Evolutionary conservation across 352 stramenopile species (phyloP).

Genomic region (Aphanomyces invadans): DNA sequence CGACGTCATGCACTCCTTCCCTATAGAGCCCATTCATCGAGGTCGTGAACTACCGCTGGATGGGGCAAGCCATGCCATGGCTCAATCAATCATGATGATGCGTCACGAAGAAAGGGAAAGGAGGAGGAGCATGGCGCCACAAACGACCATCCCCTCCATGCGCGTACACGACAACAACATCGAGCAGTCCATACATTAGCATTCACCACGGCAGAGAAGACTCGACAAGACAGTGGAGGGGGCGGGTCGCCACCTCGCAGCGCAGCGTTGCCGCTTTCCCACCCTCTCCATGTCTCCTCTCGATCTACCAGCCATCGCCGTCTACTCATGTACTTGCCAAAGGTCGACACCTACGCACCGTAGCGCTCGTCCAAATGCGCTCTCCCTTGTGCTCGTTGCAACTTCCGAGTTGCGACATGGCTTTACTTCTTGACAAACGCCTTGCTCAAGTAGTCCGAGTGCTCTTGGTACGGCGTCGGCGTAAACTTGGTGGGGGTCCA

Average conservation of each 20-base stretch:
- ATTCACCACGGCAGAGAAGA: not conserved
- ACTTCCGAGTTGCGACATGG: constrained; percentile 29
- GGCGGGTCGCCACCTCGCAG: constrained; percentile 22
- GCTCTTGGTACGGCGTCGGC: constrained; percentile 96
- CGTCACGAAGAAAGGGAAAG: too few relatives aligned
- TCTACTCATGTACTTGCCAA: constrained; percentile 1
- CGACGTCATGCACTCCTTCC: too few relatives aligned
- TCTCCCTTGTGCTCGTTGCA: constrained; percentile 43
- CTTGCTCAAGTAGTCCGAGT: constrained; percentile 99
- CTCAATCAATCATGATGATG: too few relatives aligned
- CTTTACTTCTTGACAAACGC: constrained; percentile 88
- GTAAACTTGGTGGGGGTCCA: constrained; percentile 95
- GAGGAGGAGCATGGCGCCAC: too few relatives aligned
- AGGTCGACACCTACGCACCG: constrained; percentile 85
- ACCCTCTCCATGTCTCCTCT: not conserved
- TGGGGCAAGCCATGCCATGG: too few relatives aligned
- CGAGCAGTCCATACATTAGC: not conserved
- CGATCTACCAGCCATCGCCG: not conserved
- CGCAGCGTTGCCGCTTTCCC: constrained; percentile 18
- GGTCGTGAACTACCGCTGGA: too few relatives aligned
- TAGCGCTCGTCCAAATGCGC: constrained; percentile 80
- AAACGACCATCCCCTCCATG: too few relatives aligned
- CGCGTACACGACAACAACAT: too few relatives aligned
- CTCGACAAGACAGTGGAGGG: not conserved
- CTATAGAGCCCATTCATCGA: too few relatives aligned